Evolutionary conservation across 202 grass and related monocot genomes (phyloP).

Genomic region (Tripidium arundinaceum): DNA sequence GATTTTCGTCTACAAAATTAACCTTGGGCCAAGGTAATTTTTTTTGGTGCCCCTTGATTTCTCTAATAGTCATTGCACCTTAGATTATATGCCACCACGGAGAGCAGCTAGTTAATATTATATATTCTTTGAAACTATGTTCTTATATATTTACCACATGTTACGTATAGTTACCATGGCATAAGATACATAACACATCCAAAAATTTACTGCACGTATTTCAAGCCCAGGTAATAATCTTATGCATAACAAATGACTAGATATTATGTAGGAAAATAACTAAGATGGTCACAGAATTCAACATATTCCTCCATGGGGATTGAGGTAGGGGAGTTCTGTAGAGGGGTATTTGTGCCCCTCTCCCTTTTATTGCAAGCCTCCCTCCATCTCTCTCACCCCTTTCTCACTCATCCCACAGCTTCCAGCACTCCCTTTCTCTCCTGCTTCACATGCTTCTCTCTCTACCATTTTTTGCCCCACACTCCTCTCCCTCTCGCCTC

Average conservation of each 20-base stretch:
- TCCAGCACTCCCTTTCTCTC: neutral
- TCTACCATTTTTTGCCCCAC: slow-evolving; percentile 1
- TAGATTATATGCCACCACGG: neutral
- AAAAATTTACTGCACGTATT: neutral
- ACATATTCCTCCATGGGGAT: slow-evolving; percentile 53
- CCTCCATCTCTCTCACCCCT: neutral
- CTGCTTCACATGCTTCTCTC: slow-evolving; percentile 19
- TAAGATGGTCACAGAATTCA: slow-evolving; percentile 34
- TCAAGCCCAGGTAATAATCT: neutral
- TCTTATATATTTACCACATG: neutral
- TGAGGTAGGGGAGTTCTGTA: slow-evolving; percentile 45
- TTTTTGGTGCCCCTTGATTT: neutral
- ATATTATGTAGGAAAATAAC: slow-evolving; percentile 18
- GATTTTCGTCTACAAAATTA: neutral
- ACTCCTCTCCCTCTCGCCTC: slow-evolving; percentile 31
- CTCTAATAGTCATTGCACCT: neutral
- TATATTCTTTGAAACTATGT: neutral
- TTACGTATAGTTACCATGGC: neutral
- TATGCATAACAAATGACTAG: slow-evolving; percentile 33
- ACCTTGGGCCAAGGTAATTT: neutral
- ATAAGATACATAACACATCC: neutral
- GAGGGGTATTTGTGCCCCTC: slow-evolving; percentile 37
- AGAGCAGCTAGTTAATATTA: neutral
- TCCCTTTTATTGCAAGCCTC: slow-evolving; percentile 47
- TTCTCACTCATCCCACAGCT: slow-evolving; percentile 33